Evolutionary conservation across 2,329 filamentous ascomycete species (phyloP).

Genomic region (Botrytis galanthina): DNA sequence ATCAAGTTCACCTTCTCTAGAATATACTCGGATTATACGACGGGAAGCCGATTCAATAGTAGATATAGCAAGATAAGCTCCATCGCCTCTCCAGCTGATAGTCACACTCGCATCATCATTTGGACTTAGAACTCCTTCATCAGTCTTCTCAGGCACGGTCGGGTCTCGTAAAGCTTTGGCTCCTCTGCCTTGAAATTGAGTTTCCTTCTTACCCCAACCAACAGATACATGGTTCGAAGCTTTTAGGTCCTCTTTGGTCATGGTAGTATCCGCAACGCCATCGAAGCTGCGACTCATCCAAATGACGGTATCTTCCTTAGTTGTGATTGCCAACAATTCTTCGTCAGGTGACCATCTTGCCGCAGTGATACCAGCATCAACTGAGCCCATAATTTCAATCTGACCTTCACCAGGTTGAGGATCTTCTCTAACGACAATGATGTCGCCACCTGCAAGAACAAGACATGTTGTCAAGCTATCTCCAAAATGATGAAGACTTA

Average conservation of each 20-base stretch:
- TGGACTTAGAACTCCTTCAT: conserved; percentile 73
- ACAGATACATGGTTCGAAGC: conserved; percentile 94
- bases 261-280: conserved; percentile 69
- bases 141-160: conserved; percentile 89
- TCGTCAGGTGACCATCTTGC: conserved; percentile 95
- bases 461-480: conserved; percentile 77
- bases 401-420: conserved; percentile 65
- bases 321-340: conserved; percentile 81
- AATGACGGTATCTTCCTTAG: conserved; percentile 73
- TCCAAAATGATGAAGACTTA: conserved; percentile 80
- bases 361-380: conserved; percentile 86
- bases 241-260: conserved; percentile 74
- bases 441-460: conserved; percentile 86
- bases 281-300: conserved; percentile 95
- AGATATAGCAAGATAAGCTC: conserved; percentile 85
- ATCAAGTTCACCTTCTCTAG: conserved; percentile 83
- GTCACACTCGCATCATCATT: conserved; percentile 69
- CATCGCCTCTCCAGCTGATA: conserved; percentile 94
- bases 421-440: conserved; percentile 78
- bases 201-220: conserved; percentile 97
- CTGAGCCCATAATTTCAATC: conserved; percentile 92
- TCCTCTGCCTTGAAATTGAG: conserved; percentile 91
- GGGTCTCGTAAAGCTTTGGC: conserved; percentile 86
- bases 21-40: conserved; percentile 85
- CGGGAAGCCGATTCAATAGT: conserved; percentile 66